Conservation (phyloP, 2,329 filamentous ascomycete species). For the Fusarium pseudonygamai region DNA sequence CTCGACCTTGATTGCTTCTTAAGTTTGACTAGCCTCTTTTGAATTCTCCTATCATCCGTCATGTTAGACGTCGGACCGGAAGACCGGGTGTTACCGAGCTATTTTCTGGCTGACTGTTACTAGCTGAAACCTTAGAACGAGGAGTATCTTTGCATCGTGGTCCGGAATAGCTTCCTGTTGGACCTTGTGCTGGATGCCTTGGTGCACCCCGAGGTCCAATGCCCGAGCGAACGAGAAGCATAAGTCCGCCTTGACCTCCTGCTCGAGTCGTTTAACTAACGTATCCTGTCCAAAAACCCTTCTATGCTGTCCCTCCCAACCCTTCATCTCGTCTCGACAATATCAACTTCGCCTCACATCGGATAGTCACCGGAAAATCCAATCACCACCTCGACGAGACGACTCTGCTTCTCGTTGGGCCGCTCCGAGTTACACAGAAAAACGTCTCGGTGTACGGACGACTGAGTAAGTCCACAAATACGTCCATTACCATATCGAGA, state of each 20-base stretch:
- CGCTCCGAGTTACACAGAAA: constrained; percentile 18
- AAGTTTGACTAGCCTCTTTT: background rate
- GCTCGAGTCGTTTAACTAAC: background rate
- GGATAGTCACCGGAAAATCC: background rate
- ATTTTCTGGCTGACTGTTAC: background rate
- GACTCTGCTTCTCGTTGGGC: constrained; percentile 8
- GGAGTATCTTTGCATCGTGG: background rate
- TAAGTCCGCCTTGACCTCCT: background rate
- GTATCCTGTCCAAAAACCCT: background rate
- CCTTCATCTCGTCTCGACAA: background rate
- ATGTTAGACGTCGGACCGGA: constrained; percentile 1
- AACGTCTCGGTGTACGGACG: background rate
- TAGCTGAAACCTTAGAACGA: constrained; percentile 20
- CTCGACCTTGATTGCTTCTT: background rate
- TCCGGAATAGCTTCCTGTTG: constrained; percentile 29
- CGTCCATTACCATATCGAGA: constrained; percentile 6
- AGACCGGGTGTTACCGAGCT: constrained; percentile 7
- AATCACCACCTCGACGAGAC: constrained; percentile 13
- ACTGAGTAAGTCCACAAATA: background rate
- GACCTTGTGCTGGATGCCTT: constrained; percentile 1
- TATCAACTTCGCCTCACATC: background rate
- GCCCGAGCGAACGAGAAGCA: background rate
- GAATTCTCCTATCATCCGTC: constrained; percentile 4
- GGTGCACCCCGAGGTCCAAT: background rate
- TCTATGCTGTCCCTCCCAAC: background rate